A percentile compares a stretch with the other conserved stretches of the same genome.
phyloP scores from a whole-genome alignment of 495 filamentous ascomycete genomes.

The Zalerion maritima region DNA sequence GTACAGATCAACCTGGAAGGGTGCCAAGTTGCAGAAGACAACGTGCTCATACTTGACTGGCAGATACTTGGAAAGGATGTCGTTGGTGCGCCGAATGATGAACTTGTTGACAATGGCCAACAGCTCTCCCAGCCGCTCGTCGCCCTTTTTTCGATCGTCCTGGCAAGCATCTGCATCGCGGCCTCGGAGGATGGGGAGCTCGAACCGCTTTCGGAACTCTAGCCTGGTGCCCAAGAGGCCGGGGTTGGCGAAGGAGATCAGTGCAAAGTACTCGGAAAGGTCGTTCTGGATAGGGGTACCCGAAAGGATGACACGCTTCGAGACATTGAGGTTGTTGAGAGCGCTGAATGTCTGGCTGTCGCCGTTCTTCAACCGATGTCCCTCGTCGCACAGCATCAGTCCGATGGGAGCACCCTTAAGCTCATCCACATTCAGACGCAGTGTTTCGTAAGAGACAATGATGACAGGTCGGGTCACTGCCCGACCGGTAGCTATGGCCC shows the following conservation, averaged over 20 bases:
- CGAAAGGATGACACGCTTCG: constrained; percentile 82
- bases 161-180: constrained; percentile 85
- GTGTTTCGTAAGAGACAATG: constrained; percentile 97
- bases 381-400: constrained; percentile 93
- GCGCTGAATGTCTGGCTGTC: constrained; percentile 90
- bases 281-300: constrained; percentile 98
- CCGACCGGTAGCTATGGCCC: constrained; percentile 79
- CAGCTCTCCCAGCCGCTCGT: constrained; percentile 71
- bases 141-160: constrained; percentile 65
- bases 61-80: constrained; percentile 94
- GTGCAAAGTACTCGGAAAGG: constrained; percentile 88
- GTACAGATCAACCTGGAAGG: constrained; percentile 86
- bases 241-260: constrained; percentile 95
- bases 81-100: constrained; percentile 96
- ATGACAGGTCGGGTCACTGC: constrained; percentile 90
- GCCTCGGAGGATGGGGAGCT: constrained; percentile 82
- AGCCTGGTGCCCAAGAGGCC: constrained; percentile 74
- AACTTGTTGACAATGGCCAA: constrained; percentile 88
- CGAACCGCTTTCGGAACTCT: constrained; percentile 91
- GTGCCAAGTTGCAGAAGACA: constrained; percentile 94
- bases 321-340: constrained; percentile 79
- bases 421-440: constrained; percentile 80
- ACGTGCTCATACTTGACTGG: constrained; percentile 99
- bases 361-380: constrained; percentile 95
- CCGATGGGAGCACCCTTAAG: constrained; percentile 79